These are phyloP conservation scores for Tuber microsphaerosporum DNA, from an alignment of 495 filamentous ascomycete genomes.

Conservation along the genomic window DNA sequence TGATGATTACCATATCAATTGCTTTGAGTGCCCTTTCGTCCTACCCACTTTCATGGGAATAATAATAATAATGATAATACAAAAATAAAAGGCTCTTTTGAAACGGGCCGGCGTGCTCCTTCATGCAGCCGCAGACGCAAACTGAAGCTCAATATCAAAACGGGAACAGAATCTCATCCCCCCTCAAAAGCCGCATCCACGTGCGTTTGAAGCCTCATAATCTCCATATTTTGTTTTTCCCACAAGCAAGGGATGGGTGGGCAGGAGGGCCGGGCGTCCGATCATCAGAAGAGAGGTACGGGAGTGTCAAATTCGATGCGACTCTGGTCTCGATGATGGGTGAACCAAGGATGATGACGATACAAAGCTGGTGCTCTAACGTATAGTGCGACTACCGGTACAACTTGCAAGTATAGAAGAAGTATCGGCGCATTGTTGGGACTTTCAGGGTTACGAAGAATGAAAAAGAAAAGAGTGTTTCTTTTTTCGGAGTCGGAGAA, in stretches of 20 bases:
- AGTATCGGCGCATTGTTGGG: background rate
- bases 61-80: background rate
- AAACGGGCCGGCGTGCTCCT: background rate
- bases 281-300: background rate
- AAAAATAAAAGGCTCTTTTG: background rate
- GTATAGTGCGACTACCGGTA: background rate
- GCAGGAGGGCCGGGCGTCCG: background rate
- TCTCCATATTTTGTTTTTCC: background rate
- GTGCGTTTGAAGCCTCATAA: background rate
- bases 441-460: background rate
- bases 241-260: background rate
- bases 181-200: conserved; percentile 2
- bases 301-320: background rate
- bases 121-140: background rate
- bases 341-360: background rate
- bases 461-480: conserved; percentile 1
- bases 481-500: background rate
- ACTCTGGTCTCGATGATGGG: background rate
- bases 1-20: background rate
- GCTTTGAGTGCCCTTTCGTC: background rate
- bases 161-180: background rate
- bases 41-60: background rate
- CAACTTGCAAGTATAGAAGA: background rate
- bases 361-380: background rate
- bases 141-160: background rate